A percentile compares a stretch with the other conserved stretches of the same genome.
These are phyloP conservation scores for Penicillium rolfsii DNA, from an alignment of 2,329 filamentous ascomycete species.

Conservation along the genomic window DNA sequence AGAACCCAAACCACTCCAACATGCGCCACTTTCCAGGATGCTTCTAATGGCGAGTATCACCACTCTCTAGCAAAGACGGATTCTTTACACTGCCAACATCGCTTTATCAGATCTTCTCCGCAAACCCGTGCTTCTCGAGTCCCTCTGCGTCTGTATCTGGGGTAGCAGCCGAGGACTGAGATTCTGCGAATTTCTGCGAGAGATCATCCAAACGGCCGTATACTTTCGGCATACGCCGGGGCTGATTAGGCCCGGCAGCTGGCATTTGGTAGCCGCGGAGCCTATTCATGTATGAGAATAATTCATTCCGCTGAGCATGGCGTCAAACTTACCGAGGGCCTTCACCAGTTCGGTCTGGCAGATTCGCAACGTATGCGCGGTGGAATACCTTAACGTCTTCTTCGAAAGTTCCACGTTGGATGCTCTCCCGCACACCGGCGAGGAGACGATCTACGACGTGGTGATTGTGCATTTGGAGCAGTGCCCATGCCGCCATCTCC, in stretches of 20 bases:
- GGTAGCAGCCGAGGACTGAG: slow-evolving; percentile 55
- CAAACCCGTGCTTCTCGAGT: slow-evolving; percentile 62
- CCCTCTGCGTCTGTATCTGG: slow-evolving; percentile 56
- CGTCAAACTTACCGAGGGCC: slow-evolving; percentile 65
- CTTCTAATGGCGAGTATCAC: neutral
- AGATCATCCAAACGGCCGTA: slow-evolving; percentile 64
- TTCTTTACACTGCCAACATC: neutral
- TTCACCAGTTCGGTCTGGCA: slow-evolving; percentile 75
- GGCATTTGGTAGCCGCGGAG: slow-evolving; percentile 82
- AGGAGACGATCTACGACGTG: slow-evolving; percentile 75
- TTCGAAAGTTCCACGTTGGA: slow-evolving; percentile 61
- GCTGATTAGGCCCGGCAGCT: slow-evolving; percentile 64
- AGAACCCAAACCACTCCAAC: neutral
- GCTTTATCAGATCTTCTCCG: slow-evolving; percentile 42
- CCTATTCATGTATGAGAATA: slow-evolving; percentile 37
- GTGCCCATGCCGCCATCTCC: slow-evolving; percentile 95
- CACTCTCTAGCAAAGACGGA: neutral
- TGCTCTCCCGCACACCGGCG: slow-evolving; percentile 65
- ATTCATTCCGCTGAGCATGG: neutral
- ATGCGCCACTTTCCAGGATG: neutral
- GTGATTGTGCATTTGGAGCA: slow-evolving; percentile 92
- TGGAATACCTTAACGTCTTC: slow-evolving; percentile 64
- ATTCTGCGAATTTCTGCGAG: slow-evolving; percentile 52
- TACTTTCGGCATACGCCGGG: slow-evolving; percentile 67
- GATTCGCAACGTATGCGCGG: slow-evolving; percentile 66